These are phyloP conservation scores for Saposhnikovia divaricata DNA, from an alignment of 129 eudicot genomes.

Conservation along the genomic window DNA sequence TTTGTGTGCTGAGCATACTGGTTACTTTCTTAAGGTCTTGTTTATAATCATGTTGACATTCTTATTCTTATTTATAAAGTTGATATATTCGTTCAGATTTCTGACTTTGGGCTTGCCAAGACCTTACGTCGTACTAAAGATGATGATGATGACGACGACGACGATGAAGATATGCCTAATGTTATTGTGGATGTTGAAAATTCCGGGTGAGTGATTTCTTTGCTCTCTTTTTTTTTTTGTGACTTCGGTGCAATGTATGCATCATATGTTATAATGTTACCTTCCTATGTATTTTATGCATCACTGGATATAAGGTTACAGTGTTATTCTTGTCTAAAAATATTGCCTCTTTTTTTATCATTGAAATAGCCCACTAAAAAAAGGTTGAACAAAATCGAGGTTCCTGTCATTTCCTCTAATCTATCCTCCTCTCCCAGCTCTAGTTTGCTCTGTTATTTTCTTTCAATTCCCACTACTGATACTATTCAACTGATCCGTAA, in stretches of 20 bases:
- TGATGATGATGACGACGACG: constrained; percentile 40
- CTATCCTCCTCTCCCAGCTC: neutral
- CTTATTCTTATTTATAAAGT: neutral
- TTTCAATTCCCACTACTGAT: neutral
- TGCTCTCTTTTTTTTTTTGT: neutral
- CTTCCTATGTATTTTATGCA: neutral
- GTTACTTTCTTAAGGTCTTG: neutral
- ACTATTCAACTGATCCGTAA: neutral
- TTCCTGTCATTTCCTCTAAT: neutral
- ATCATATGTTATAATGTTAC: constrained; percentile 4
- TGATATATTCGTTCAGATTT: constrained; percentile 38
- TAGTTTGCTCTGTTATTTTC: neutral
- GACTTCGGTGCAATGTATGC: constrained; percentile 7
- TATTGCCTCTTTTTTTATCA: neutral
- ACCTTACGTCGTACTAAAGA: constrained; percentile 50
- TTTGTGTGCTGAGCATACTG: neutral
- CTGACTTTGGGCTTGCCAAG: constrained; percentile 88
- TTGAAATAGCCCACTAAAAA: neutral
- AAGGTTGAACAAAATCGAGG: neutral
- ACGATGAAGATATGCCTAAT: constrained; percentile 28
- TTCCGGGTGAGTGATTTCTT: constrained; percentile 49
- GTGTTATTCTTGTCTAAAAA: neutral
- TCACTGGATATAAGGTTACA: neutral
- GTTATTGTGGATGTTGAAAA: constrained; percentile 83
- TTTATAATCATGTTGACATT: neutral